A percentile compares a stretch with the other conserved stretches of the same genome.
phyloP scores from a whole-genome alignment of 176 grass and related monocot genomes.

The Hordeum marinum region DNA sequence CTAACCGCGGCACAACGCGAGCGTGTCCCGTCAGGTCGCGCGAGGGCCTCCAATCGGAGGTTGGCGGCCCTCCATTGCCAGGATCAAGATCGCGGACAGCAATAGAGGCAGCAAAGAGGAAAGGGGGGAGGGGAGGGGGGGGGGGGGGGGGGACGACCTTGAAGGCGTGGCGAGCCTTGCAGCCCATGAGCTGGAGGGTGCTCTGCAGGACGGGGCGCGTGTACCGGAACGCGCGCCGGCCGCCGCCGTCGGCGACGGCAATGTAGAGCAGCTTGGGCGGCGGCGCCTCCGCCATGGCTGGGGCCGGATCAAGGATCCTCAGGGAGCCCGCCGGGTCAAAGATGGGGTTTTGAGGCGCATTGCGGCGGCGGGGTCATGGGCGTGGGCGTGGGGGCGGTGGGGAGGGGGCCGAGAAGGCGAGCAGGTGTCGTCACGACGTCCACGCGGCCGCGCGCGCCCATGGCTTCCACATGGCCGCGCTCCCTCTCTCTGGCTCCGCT shows the following conservation, averaged over 20 bases:
- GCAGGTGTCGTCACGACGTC: constrained; percentile 41
- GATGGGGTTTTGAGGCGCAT: constrained; percentile 34
- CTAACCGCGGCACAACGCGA: not conserved
- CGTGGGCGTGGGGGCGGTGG: not conserved
- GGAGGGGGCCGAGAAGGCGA: not conserved
- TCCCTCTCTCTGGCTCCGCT: not conserved
- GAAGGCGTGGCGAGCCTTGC: constrained; percentile 96
- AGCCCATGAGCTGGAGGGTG: constrained; percentile 98
- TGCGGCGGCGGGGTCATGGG: constrained; percentile 33
- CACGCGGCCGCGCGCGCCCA: constrained; percentile 48
- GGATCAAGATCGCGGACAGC: not conserved
- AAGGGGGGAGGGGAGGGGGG: not conserved
- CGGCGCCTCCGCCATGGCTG: constrained; percentile 27
- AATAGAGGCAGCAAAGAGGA: not conserved
- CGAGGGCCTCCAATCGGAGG: not conserved
- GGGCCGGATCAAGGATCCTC: not conserved
- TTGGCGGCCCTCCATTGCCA: not conserved
- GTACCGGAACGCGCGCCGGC: constrained; percentile 63
- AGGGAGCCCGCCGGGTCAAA: not conserved
- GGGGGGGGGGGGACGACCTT: constrained; percentile 33
- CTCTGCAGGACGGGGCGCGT: constrained; percentile 82
- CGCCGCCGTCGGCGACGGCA: constrained; percentile 56
- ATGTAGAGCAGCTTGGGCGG: constrained; percentile 78
- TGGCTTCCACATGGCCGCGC: constrained; percentile 48
- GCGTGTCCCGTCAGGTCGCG: not conserved